phyloP scores from a whole-genome alignment of 768 basidiomycete species.

The Tylopilus felleus region DNA sequence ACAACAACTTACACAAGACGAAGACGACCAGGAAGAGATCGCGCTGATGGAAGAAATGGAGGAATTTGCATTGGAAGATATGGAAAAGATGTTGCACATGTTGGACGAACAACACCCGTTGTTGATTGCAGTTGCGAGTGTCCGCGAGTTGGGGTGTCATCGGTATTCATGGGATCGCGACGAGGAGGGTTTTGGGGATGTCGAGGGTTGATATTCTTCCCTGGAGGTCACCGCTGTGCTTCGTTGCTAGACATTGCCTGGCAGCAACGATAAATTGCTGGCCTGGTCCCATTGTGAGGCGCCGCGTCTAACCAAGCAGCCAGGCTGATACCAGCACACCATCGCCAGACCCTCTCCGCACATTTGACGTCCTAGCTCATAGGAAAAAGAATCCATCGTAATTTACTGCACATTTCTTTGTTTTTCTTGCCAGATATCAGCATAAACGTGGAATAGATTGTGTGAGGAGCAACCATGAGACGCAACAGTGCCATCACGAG shows the following conservation, averaged over 20 bases:
- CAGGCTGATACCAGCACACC: neutral
- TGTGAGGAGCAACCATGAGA: neutral
- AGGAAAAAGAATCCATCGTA: neutral
- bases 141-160: slow-evolving; percentile 63
- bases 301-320: neutral
- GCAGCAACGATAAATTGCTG: neutral
- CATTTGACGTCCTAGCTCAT: too few species aligned
- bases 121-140: slow-evolving; percentile 66
- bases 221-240: neutral
- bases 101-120: slow-evolving; percentile 63
- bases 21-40: slow-evolving; percentile 66
- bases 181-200: slow-evolving; percentile 34
- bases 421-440: neutral
- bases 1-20: slow-evolving; percentile 8
- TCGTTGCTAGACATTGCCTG: neutral
- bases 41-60: slow-evolving; percentile 78
- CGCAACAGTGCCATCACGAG: neutral
- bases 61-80: slow-evolving; percentile 78
- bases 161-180: slow-evolving; percentile 46
- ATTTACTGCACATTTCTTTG: too few species aligned
- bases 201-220: slow-evolving; percentile 3
- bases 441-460: neutral
- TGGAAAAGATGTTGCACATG: slow-evolving; percentile 56
- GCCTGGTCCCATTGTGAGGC: too few species aligned
- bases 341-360: too few species aligned